Evolutionary conservation across 805 yeast species (phyloP).

Genomic region (Brettanomyces custersianus): DNA sequence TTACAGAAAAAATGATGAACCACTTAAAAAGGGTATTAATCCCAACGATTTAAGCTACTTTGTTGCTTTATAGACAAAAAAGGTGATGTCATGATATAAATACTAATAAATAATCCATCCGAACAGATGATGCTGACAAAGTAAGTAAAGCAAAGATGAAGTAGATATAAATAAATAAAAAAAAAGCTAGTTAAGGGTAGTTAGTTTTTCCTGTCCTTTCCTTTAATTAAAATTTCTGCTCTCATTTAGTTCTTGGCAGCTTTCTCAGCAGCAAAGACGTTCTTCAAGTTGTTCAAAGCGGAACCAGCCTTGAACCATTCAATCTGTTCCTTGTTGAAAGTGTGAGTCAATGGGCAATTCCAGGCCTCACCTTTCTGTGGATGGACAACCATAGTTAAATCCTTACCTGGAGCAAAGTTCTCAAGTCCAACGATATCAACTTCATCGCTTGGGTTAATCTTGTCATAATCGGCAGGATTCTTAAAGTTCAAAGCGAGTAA

Average conservation of each 20-base stretch:
- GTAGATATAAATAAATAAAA: not conserved
- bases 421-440: conserved; percentile 81
- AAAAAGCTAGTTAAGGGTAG: not conserved
- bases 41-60: conserved; percentile 11
- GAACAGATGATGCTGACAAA: not conserved
- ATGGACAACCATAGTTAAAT: conserved; percentile 67
- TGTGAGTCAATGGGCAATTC: conserved; percentile 90
- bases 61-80: conserved; percentile 5
- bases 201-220: too few species aligned
- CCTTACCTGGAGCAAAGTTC: conserved; percentile 88
- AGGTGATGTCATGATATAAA: too few species aligned
- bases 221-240: not conserved
- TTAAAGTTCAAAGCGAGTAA: conserved; percentile 91
- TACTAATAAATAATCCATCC: not conserved
- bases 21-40: conserved; percentile 7
- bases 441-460: conserved; percentile 83
- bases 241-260: conserved; percentile 1
- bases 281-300: conserved; percentile 84
- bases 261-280: conserved; percentile 10
- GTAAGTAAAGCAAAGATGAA: not conserved
- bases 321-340: conserved; percentile 93
- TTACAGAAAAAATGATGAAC: conserved; percentile 13
- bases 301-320: conserved; percentile 99
- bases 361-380: conserved; percentile 72
- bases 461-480: conserved; percentile 86